Evolutionary conservation across 768 basidiomycete species (phyloP).

Genomic region (Tylopilus subfusipes): DNA sequence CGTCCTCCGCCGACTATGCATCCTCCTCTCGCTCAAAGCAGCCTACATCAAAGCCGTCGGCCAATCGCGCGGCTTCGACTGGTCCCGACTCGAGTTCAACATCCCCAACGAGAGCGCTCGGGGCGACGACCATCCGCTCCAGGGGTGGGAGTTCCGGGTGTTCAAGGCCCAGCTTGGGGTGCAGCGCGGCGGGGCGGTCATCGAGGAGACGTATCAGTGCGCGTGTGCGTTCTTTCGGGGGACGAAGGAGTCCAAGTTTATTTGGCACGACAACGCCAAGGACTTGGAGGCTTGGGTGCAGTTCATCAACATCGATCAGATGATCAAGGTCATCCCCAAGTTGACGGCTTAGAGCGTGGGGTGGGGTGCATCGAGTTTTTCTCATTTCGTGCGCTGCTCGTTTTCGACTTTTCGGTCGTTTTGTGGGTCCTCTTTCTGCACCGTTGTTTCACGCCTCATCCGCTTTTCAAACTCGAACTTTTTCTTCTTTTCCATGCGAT

Average conservation of each 20-base stretch:
- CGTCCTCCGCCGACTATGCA: conserved; percentile 69
- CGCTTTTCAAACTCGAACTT: not conserved
- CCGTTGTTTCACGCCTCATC: not conserved
- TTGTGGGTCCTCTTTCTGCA: too few species aligned
- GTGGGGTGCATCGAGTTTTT: too few species aligned
- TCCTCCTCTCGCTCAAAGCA: conserved; percentile 74
- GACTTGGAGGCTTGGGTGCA: conserved; percentile 79
- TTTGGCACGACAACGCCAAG: conserved; percentile 65
- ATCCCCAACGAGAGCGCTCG: conserved; percentile 57
- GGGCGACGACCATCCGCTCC: conserved; percentile 65
- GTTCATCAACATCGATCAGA: conserved; percentile 79
- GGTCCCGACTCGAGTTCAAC: conserved; percentile 78
- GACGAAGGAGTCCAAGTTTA: conserved; percentile 58
- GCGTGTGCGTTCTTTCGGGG: conserved; percentile 76
- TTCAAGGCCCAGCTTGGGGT: conserved; percentile 74
- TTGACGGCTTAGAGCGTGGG: conserved; percentile 52
- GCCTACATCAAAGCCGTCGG: conserved; percentile 85
- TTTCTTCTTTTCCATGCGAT: not conserved
- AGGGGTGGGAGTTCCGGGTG: conserved; percentile 85
- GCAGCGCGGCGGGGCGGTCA: conserved; percentile 45
- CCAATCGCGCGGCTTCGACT: conserved; percentile 77
- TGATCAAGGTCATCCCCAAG: conserved; percentile 76
- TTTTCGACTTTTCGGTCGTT: not conserved
- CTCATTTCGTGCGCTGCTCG: too few species aligned
- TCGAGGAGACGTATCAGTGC: conserved; percentile 73